Evolutionary conservation across 1,284 basidiomycete genomes (phyloP), one percentile per base, ranked within the genome.

Genomic region (Phlebopus sp.): DNA sequence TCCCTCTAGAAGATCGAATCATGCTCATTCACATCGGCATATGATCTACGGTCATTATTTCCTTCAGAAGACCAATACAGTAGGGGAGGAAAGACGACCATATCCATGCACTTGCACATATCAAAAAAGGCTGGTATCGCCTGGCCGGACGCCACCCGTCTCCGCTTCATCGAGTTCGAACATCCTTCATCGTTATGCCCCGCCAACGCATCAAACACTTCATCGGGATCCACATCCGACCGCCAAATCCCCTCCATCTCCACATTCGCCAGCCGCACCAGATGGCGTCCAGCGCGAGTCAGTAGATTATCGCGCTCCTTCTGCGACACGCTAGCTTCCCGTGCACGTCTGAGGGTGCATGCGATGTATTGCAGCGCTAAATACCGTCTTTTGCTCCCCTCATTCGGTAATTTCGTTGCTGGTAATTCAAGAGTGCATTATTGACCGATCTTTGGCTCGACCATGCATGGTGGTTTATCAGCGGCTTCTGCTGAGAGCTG

Each of bases 181-280:
- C n/a, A n/a, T n/a, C n/a, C n/a, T 19, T 21, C 25, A 27, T 15
- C 11, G 8, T 27, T 23, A n/a, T n/a, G n/a, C n/a, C 37, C 27
- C n/a, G 37, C 37, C n/a, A 46, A 19, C 15, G 19, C 15, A 10
- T 14, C n/a, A 15, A 46, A 46, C 19, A 46, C 7, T 6, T 38
- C 21, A 14, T 46, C 44, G 13, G 44, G 17, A 44, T 46, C 44
- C 14, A 41, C 40, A 21, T 44, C 32, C 13, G 21, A 6, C 29
- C 32, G 29, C 46, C 47, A 48, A 30, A 48, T 48, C 7, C 47
- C 42, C 19, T 48, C 47, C 43, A 48, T 48, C 43, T 48, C 47
- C 40, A 48, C 9, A 47, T 46, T 37, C 8, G 47, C 47, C 2
- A 48, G 44, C 37, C 47, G 17, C 10, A 31, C 36, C 21, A 48